Base-by-base conservation (phyloP, 768 basidiomycete species). In the Obba rivulosa region DNA sequence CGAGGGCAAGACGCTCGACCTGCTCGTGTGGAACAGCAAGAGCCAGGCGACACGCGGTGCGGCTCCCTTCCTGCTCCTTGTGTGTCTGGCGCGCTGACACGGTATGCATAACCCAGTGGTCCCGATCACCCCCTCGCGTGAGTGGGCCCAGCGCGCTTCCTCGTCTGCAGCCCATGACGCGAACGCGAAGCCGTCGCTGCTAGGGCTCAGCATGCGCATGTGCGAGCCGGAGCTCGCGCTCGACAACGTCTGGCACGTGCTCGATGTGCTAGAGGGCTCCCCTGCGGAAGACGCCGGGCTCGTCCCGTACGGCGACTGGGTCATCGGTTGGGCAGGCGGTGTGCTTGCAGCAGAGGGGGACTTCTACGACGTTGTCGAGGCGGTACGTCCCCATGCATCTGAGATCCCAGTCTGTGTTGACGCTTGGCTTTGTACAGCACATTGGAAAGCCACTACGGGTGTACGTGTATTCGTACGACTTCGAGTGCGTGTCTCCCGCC, bases 221-320 rank as follows among this genome's bases (percentile, higher is more conserved):
- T 99, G 96, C 62, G 81, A 89, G 62, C 93, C 95, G 3, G 85
- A 90, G 57, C 75, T 79, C 43, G 87, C 95, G 14, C 72, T 90
- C 17, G 92, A 97, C 61, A 91, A 87, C 54, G 93, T 99, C 4
- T 99, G 96, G 94, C 96, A 98, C 66, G 92, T 99, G 35, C 74
- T 99, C 40, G 96, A 99, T 62, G 92, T 99, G 13, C 70, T 95
- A 35, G 95, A 99, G 65, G 95, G 92, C 18, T 90, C 87, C 53
- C 96, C 96, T 5, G 96, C 95, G 8, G 94, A 98, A 71, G 90
- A 87, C 59, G 92, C 93, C 5, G 95, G 94, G 2, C 79, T 98
- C 10, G 96, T 99, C 17, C 95, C 95, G 1, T 94, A 90, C 71
- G 83, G 78, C 24, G 79, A 83, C 64, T 83, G 79, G 71, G 80